Base-by-base conservation (phyloP, 106 monocot genomes). In the Acorus gramineus region DNA sequence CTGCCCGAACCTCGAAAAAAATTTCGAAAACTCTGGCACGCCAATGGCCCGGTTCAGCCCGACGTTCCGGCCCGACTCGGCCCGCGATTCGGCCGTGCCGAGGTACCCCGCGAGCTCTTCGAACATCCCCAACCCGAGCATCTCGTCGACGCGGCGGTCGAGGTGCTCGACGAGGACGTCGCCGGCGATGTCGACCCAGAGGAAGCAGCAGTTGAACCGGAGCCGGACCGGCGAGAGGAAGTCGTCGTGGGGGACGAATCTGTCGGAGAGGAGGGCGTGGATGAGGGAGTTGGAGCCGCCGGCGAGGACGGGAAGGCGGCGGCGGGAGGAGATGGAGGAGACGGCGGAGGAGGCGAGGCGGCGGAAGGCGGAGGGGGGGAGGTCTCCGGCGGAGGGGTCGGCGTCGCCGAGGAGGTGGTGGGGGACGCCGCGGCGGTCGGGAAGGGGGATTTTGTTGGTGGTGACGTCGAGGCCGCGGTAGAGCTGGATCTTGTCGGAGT, bases 271-370 rank as follows among this genome's bases (percentile, higher is more conserved):
- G 42, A 89, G 62, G 11, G 83, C 79, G 71, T 83, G 79, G 64
- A 93, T 69, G 77, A 77, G 74, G 8, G 89, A 94, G 89, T 90
- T 94, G 52, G 94, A 94, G 42, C 94, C 94, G 8, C 94, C 94
- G 42, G 94, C 86, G 28, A 94, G 46, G 14, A 94, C 74, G 3
- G 94, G 86, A 2, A 84, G 56, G 56, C 68, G 66, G 7, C 74
- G 7, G 3, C 84, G 72, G 8, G 75, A 44, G 14, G 73, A 58
- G 43, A 90, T 80, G 8, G 62, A 55, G 6, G 66, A 11, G 59
- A 90, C 69, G 6, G 69, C 70, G 9, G 61, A 5, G n/a, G 63
- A 53, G 7, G 81, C 86, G 3, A 82, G 67, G 3, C 65, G 53
- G 6, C 86, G 77, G 77, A 86, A 94, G n/a, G 6, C 14, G n/a